Conservation (phyloP, 2,329 filamentous ascomycete species). For the Helminthosporium solani region DNA sequence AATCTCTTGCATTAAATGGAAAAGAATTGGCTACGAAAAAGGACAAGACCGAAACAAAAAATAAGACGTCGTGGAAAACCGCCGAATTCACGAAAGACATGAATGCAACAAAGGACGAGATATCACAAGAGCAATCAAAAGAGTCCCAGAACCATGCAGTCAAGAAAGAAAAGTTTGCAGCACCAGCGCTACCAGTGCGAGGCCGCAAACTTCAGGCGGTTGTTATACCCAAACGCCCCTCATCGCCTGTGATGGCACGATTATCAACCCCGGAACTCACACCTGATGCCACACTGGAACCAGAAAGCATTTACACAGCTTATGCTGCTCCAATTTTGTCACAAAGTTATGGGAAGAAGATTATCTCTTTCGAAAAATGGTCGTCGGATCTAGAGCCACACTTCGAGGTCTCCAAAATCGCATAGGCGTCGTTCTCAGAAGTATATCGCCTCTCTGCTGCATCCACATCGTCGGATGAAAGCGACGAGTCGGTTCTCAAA, state of each 20-base stretch:
- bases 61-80: constrained; percentile 9
- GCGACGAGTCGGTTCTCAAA: constrained; percentile 52
- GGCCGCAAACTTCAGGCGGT: constrained; percentile 13
- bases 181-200: constrained; percentile 9
- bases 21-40: background rate
- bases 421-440: constrained; percentile 66
- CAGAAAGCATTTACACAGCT: constrained; percentile 25
- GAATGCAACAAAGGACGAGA: constrained; percentile 6
- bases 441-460: constrained; percentile 59
- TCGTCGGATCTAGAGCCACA: constrained; percentile 43
- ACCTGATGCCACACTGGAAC: constrained; percentile 19
- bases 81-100: constrained; percentile 3
- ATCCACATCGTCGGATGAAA: constrained; percentile 20
- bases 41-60: background rate
- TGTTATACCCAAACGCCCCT: constrained; percentile 11
- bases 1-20: constrained; percentile 6
- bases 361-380: constrained; percentile 45
- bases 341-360: constrained; percentile 27
- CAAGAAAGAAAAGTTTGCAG: background rate
- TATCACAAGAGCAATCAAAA: constrained; percentile 5
- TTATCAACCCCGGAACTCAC: constrained; percentile 10
- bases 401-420: constrained; percentile 60
- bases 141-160: background rate
- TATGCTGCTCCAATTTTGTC: constrained; percentile 31
- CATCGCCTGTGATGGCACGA: constrained; percentile 10